phyloP scores from a whole-genome alignment of 2,329 filamentous ascomycete species.

The Leptographium flavum region DNA sequence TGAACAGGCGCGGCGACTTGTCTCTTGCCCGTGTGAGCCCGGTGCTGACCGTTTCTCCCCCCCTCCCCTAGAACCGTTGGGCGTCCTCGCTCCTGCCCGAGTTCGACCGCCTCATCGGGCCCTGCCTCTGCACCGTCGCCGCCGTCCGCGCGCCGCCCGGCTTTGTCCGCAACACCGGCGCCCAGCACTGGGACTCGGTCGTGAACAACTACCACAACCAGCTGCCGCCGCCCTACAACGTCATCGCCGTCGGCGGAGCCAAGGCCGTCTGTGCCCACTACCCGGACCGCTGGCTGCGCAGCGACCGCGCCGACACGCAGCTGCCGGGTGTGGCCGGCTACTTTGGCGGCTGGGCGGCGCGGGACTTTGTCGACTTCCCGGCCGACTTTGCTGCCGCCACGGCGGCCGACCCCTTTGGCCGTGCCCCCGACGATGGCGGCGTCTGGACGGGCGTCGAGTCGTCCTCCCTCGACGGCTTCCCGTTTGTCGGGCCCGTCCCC shows the following conservation, averaged over 20 bases:
- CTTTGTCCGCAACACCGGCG: conserved; percentile 1
- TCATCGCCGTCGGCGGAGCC: conserved; percentile 3
- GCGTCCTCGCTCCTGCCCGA: conserved; percentile 59
- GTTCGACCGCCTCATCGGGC: conserved; percentile 58
- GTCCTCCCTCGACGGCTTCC: background rate
- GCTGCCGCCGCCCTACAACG: conserved; percentile 2
- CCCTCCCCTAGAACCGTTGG: conserved; percentile 57
- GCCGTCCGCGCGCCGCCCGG: conserved; percentile 19
- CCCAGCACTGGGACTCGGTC: conserved; percentile 2
- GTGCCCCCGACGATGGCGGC: background rate
- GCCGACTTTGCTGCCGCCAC: too few species aligned
- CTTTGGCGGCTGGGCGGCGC: background rate
- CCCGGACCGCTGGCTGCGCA: background rate
- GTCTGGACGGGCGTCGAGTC: conserved; percentile 3
- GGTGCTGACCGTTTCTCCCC: background rate
- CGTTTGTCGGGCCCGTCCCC: background rate
- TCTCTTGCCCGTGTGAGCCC: too few species aligned
- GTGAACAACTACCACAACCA: conserved; percentile 5
- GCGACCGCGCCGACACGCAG: background rate
- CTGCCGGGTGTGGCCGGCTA: conserved; percentile 2
- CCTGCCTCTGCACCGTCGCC: conserved; percentile 51
- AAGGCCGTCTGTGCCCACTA: conserved; percentile 1
- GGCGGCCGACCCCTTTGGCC: background rate
- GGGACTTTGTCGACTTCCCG: background rate
- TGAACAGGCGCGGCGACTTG: background rate